Percentiles rank a stretch among this genome's conserved stretches.
These are phyloP conservation scores for Heterobasidion occidentale DNA, from an alignment of 1,284 basidiomycete genomes.

Conservation along the genomic window DNA sequence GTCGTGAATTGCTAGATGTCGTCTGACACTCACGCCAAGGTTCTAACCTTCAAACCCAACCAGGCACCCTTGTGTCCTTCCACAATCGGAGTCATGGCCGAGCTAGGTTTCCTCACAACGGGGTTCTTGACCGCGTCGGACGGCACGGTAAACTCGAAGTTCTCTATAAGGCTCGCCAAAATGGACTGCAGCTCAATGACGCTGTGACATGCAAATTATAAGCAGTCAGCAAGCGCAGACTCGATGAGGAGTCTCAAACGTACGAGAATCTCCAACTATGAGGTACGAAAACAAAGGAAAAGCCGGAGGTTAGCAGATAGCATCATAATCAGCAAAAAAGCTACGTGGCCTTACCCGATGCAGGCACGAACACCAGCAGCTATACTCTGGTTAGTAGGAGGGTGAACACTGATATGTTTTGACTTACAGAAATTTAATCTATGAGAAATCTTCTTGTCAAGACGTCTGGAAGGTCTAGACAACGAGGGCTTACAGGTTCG, in stretches of 20 bases:
- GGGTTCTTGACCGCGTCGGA: not conserved
- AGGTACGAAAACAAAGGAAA: not conserved
- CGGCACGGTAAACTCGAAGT: constrained; percentile 18
- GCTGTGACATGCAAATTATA: constrained; percentile 5
- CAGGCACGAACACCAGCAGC: not conserved
- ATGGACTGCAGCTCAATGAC: constrained; percentile 20
- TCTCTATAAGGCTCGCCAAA: constrained; percentile 14
- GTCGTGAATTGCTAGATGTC: too few relatives aligned
- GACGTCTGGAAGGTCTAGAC: not conserved
- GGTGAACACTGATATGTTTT: too few relatives aligned
- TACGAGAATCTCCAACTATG: constrained; percentile 2
- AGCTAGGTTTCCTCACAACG: not conserved
- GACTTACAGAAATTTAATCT: constrained; percentile 1
- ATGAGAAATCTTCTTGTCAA: not conserved
- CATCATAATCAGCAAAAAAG: too few relatives aligned
- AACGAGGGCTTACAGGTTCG: constrained; percentile 36
- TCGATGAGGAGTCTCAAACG: not conserved
- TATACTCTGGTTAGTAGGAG: not conserved
- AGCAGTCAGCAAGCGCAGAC: too few relatives aligned
- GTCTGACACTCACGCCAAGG: not conserved
- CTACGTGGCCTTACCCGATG: not conserved
- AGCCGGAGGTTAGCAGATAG: too few relatives aligned
- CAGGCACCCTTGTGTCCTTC: not conserved
- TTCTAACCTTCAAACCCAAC: constrained; percentile 2
- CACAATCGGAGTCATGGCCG: not conserved